These are phyloP conservation scores for Trichoderma virens DNA, from an alignment of 495 filamentous ascomycete genomes.

Conservation along the genomic window DNA sequence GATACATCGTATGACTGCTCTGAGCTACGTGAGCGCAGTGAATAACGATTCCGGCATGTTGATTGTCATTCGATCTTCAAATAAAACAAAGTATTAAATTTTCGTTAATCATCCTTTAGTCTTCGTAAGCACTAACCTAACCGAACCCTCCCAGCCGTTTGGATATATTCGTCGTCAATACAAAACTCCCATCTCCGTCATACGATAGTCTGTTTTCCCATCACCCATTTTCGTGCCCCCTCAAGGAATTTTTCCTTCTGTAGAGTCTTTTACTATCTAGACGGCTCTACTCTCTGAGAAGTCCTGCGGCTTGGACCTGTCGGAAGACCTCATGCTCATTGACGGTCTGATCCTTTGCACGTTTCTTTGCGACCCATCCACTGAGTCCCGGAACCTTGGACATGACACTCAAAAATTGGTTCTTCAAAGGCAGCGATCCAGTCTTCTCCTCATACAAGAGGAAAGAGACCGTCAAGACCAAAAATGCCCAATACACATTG, in stretches of 20 bases:
- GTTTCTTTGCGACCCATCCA: neutral
- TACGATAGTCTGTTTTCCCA: too few relatives aligned
- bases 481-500: conserved; percentile 75
- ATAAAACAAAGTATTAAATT: too few relatives aligned
- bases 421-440: conserved; percentile 53
- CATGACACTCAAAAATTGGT: neutral
- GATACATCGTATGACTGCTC: too few relatives aligned
- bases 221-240: neutral
- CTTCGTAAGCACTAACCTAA: too few relatives aligned
- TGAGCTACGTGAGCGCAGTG: too few relatives aligned
- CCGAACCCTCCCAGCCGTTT: neutral
- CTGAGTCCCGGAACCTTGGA: conserved; percentile 1
- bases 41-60: too few relatives aligned
- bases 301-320: neutral
- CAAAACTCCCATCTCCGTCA: too few relatives aligned
- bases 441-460: conserved; percentile 63
- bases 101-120: too few relatives aligned
- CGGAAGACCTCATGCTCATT: neutral
- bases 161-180: neutral
- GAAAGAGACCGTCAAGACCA: conserved; percentile 51
- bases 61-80: too few relatives aligned
- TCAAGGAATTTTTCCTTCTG: too few relatives aligned
- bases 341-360: neutral
- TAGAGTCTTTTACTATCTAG: neutral
- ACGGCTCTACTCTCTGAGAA: neutral